Evolutionary conservation across 208 protist genomes (phyloP), one percentile per base, ranked within the genome.

Genomic region (Trypanosoma avium): DNA sequence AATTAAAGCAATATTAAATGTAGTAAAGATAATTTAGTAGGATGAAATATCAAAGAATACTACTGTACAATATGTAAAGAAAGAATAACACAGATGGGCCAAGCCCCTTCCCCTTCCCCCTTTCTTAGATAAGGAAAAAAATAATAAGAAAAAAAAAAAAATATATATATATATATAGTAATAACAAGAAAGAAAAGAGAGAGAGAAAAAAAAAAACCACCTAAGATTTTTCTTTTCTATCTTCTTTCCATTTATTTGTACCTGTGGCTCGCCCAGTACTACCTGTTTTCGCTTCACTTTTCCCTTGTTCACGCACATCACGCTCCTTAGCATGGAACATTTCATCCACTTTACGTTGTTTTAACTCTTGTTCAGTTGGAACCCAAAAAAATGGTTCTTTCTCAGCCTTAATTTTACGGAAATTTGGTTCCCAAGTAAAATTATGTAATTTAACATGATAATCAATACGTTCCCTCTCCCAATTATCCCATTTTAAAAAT

Each of bases 311-410:
- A 22, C 73, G 73, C 32, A 69, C 67, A 55, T 92, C 87, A 4
- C 77, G 78, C 69, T 94, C 90, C 76, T 84, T 92, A 9, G 84
- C 77, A 26, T 74, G 75, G 32, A 96, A 79, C 73, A 92, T 75
- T 55, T 90, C 90, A 57, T 94, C 90, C 49, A 93, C 90, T 62
- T 83, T 92, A 57, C 88, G 82, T 71, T 96, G 90, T 29, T 91
- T 63, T 19, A 96, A 58, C 74, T 96, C 87, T 36, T 79, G 59
- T 38, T 90, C 90, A 0, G 84, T 91, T 35, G 90, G 90, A 26
- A 96, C 85, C 90, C 90, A 96, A 69, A 93, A 96, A 75, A 93
- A 96, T 7, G 90, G 87, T 63, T 93, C 85, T 59, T 93, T 92
- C 76, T 92, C 86, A n/a, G 88, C 90, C 79, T 93, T 93, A 46